Conservation (phyloP, 1,284 basidiomycete species). For the Coniferiporia sulphurascens region DNA sequence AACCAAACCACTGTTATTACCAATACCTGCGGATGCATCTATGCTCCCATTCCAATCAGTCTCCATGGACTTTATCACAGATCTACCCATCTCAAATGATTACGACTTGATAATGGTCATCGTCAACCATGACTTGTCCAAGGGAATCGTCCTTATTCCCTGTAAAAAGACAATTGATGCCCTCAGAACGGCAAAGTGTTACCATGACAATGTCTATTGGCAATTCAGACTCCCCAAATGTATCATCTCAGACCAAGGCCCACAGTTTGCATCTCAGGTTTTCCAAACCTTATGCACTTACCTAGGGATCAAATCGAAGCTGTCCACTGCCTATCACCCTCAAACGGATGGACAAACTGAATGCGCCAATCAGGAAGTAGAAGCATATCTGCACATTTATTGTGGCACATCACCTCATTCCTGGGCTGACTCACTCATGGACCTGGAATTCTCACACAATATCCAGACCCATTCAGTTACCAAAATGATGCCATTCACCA, state of each 20-base stretch:
- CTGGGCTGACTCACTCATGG: constrained; percentile 26
- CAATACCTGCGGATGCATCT: background rate
- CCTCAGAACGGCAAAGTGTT: background rate
- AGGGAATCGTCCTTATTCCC: background rate
- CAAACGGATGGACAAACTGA: constrained; percentile 29
- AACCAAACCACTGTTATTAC: constrained; percentile 8
- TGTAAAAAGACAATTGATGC: constrained; percentile 25
- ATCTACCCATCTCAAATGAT: background rate
- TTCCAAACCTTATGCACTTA: constrained; percentile 12
- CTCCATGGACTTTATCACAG: constrained; percentile 34
- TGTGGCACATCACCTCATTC: constrained; percentile 26
- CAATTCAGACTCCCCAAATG: background rate
- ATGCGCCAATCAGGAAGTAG: constrained; percentile 25
- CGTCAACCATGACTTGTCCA: background rate
- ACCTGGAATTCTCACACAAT: constrained; percentile 21
- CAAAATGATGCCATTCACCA: background rate
- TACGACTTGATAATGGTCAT: background rate
- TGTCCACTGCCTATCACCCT: constrained; percentile 25
- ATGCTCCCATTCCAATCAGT: constrained; percentile 20
- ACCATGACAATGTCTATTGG: background rate
- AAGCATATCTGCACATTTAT: constrained; percentile 19
- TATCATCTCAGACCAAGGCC: constrained; percentile 21
- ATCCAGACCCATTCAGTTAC: background rate
- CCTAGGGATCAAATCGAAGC: constrained; percentile 16
- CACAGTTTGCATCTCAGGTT: constrained; percentile 19